Evolutionary conservation across 768 basidiomycete species (phyloP), one percentile per base, ranked within the genome.

Genomic region (Termitomyces titanicus): DNA sequence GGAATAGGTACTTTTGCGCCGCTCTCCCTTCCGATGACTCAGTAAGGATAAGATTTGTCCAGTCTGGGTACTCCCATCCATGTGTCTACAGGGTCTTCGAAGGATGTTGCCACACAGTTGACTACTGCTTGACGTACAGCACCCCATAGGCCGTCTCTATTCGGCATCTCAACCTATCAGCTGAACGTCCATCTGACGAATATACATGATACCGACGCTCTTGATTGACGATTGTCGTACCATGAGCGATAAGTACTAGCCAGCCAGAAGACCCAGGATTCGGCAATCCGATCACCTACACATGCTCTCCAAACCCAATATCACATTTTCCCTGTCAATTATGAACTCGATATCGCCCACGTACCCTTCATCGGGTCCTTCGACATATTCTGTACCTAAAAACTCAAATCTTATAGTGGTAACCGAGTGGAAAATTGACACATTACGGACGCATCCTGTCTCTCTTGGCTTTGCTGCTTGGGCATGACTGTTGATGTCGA

Each of bases 11-110:
- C 38, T 15, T 53, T 34, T 53, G 39, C 24, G 29, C 27, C 25
- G 22, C 35, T 45, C 34, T 18, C n/a, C 42, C 44, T 51, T 52
- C 22, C 47, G 60, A 61, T 61, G 58, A 54, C 60, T 61, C 43
- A 20, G n/a, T 51, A 34, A n/a, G 48, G 55, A 13, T 12, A 46
- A 33, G 43, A 37, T 50, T 38, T 35, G 33, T 35, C 40, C 37
- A 18, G 44, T 22, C 47, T 29, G 27, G 40, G 42, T 45, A 31
- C 25, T 33, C 33, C 13, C 6, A 35, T 25, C 47, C 42, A 34
- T 44, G 51, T n/a, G 15, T 43, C 42, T 39, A 38, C 35, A 35
- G 33, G 40, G 24, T 20, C 58, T 54, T 57, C 59, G 52, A 54
- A 54, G 45, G 48, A 43, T 52, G 44, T 24, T 37, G 55, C 55